Evolutionary conservation across 129 eudicot genomes (phyloP).

Genomic region (Scalesia atractyloides): DNA sequence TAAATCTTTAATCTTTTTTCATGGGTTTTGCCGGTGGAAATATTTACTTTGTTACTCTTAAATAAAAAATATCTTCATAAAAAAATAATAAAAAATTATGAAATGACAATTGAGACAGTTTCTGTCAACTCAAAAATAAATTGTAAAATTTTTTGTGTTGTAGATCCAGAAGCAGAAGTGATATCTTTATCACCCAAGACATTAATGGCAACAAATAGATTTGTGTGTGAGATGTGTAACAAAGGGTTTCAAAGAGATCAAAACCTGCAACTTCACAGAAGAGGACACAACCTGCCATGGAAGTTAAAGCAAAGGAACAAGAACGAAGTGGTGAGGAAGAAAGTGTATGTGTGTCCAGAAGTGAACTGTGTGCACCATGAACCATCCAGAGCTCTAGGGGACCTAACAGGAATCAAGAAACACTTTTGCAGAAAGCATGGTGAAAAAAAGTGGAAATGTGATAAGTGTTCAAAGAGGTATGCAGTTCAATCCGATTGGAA

Average conservation of each 20-base stretch:
- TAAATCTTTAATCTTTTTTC: slow-evolving; percentile 12
- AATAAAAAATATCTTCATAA: not conserved
- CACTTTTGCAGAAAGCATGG: slow-evolving; percentile 82
- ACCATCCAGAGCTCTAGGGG: slow-evolving; percentile 75
- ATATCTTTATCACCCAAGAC: slow-evolving; percentile 68
- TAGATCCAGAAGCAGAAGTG: slow-evolving; percentile 83
- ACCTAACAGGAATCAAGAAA: slow-evolving; percentile 71
- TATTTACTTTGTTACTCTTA: not conserved
- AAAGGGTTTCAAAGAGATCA: slow-evolving; percentile 89
- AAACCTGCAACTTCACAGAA: slow-evolving; percentile 73
- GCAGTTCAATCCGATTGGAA: slow-evolving; percentile 89
- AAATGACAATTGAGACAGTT: no score
- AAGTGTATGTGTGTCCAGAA: slow-evolving; percentile 81
- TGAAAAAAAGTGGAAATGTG: slow-evolving; percentile 82
- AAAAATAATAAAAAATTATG: no score
- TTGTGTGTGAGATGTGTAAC: slow-evolving; percentile 74
- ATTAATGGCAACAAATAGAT: slow-evolving; percentile 69
- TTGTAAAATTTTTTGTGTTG: not conserved
- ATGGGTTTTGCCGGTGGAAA: not conserved
- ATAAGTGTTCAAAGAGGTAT: slow-evolving; percentile 69
- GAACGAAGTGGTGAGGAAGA: slow-evolving; percentile 59
- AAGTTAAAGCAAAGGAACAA: slow-evolving; percentile 67
- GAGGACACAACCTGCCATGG: slow-evolving; percentile 92
- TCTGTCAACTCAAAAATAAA: not conserved
- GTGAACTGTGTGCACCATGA: slow-evolving; percentile 72